A percentile compares a stretch with the other conserved stretches of the same genome.
phyloP scores from a whole-genome alignment of 75 land plant genomes.

The Gnetum montanum region DNA sequence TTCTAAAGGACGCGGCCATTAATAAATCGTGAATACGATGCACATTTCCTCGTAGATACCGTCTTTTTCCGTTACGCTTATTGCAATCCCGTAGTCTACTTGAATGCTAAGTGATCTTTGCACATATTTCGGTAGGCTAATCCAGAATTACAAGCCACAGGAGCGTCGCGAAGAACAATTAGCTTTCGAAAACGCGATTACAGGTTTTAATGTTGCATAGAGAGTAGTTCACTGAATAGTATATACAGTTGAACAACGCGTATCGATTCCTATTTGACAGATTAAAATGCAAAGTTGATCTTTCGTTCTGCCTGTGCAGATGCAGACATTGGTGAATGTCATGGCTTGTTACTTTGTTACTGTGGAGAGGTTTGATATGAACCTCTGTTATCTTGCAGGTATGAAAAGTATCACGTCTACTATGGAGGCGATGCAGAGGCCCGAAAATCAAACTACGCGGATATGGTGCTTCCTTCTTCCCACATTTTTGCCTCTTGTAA shows the following conservation, averaged over 20 bases:
- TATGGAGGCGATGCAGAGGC: slow-evolving; percentile 66
- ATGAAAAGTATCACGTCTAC: slow-evolving; percentile 68
- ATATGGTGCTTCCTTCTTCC: slow-evolving; percentile 59
- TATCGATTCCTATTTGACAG: background rate
- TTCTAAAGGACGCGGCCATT: too few species aligned
- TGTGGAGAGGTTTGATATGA: background rate
- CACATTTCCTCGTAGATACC: too few species aligned
- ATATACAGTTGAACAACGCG: background rate
- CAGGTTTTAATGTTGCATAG: too few species aligned
- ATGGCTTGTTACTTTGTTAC: background rate
- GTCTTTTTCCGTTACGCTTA: too few species aligned
- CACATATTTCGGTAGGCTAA: too few species aligned
- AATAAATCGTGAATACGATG: too few species aligned
- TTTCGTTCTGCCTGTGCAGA: background rate
- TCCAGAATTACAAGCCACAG: too few species aligned
- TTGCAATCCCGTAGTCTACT: too few species aligned
- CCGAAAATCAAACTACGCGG: slow-evolving; percentile 73
- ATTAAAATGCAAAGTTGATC: background rate
- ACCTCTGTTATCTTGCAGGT: slow-evolving; percentile 25
- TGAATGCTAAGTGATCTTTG: too few species aligned
- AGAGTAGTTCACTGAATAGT: background rate
- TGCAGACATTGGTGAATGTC: background rate
- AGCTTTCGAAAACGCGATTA: too few species aligned
- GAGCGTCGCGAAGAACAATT: too few species aligned
- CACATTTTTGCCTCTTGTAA: too few species aligned